Evolutionary conservation across 208 protist species (phyloP).

Genomic region (Trypanosoma grayi): DNA sequence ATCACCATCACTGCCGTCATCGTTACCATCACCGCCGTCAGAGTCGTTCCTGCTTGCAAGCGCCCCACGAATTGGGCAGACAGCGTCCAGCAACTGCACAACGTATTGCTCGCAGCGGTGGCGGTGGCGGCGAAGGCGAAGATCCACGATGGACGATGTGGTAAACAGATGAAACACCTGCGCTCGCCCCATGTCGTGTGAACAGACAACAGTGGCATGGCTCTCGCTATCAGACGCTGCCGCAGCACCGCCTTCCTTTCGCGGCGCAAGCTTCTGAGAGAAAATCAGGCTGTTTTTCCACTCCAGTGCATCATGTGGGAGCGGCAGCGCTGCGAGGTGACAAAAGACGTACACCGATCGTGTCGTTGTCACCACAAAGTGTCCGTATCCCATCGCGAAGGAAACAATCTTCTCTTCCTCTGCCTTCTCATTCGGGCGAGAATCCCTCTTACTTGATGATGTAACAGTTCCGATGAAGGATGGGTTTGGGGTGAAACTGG

Average conservation of each 20-base stretch:
- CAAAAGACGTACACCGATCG: conserved; percentile 34
- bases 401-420: conserved; percentile 20
- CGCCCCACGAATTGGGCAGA: background rate
- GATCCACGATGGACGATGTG: conserved; percentile 2
- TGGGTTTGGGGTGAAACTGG: no score
- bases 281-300: conserved; percentile 27
- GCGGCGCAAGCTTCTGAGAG: background rate
- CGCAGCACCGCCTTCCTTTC: background rate
- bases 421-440: background rate
- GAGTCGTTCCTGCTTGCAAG: background rate
- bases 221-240: background rate
- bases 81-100: conserved; percentile 14
- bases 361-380: conserved; percentile 36
- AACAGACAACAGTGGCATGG: background rate
- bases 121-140: background rate
- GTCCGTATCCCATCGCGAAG: conserved; percentile 32
- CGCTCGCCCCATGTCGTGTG: conserved; percentile 2
- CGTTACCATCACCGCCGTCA: background rate
- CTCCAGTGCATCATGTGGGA: conserved; percentile 19
- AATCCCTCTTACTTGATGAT: no score
- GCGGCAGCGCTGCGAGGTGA: conserved; percentile 33
- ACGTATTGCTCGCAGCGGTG: conserved; percentile 8
- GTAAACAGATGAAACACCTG: conserved; percentile 19
- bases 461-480: no score
- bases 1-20: background rate